Evolutionary conservation across 345 rosid species (phyloP), one percentile per base, ranked within the genome.

Genomic region (Acer campestre): DNA sequence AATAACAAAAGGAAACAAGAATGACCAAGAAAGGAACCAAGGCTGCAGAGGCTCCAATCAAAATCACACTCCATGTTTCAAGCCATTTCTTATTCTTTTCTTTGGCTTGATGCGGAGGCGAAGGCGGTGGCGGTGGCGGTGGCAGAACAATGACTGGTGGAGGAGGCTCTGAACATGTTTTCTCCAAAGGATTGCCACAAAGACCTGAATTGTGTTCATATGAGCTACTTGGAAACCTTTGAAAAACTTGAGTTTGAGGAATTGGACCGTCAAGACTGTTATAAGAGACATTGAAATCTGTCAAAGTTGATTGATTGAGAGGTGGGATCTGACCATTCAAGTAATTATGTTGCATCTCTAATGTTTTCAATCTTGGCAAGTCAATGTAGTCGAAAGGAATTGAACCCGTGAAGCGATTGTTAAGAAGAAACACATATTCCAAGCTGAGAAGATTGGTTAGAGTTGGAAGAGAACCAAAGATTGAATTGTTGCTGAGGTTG

Each of bases 341-440:
- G 31, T 79, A 63, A 68, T 90, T 90, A 72, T 75, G 72, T 29
- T 86, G 89, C 82, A 90, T 79, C 80, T 90, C 86, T 22, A 90
- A 48, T 42, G 17, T 22, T 55, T 42, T 73, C 67, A 90, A 65
- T 29, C 63, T 84, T 9, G 81, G 85, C 58, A 90, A 12, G 5
- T 78, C 20, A 51, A 68, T 59, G 75, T 86, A 88, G 0, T 78
- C 71, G 0, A 12, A 56, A 70, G 90, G 89, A 44, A 90, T 90
- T 2, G 77, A 42, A 73, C 83, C 86, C 1, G 82, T 74, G 77
- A 90, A 86, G 11, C 59, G 70, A 76, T 90, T 90, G 29, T 70
- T 74, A 2, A 91, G 88, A 67, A 90, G 79, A 22, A 77, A 75
- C 12, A 84, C 81, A 23, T 73, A 27, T 67, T 81, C 82, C 76